Evolutionary conservation across 345 rosid species (phyloP).

Genomic region (Citrus glauca): DNA sequence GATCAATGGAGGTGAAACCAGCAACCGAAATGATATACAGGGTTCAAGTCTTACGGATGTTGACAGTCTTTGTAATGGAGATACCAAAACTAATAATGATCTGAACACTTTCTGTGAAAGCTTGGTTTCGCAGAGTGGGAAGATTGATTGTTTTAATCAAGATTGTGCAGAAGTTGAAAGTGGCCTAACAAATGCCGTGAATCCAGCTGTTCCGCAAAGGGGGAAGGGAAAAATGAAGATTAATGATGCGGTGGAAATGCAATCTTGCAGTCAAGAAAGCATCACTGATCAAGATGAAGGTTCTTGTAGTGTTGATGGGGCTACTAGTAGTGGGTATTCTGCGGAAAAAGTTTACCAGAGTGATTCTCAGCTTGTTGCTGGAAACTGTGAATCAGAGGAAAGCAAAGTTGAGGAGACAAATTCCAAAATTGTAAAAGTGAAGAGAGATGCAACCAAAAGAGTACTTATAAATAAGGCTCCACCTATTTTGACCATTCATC

Average conservation of each 20-base stretch:
- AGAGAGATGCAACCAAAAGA: slow-evolving; percentile 91
- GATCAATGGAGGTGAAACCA: slow-evolving; percentile 28
- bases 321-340: slow-evolving; percentile 16
- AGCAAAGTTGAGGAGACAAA: slow-evolving; percentile 42
- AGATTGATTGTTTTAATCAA: slow-evolving; percentile 18
- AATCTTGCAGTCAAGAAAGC: slow-evolving; percentile 31
- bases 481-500: slow-evolving; percentile 76
- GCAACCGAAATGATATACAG: slow-evolving; percentile 12
- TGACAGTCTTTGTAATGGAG: slow-evolving; percentile 28
- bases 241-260: slow-evolving; percentile 17
- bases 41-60: slow-evolving; percentile 21
- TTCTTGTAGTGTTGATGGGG: slow-evolving; percentile 31
- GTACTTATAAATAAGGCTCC: slow-evolving; percentile 77
- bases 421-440: slow-evolving; percentile 46
- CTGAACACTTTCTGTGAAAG: slow-evolving; percentile 14
- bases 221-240: slow-evolving; percentile 17
- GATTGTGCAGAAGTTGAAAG: slow-evolving; percentile 24
- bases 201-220: slow-evolving; percentile 12
- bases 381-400: slow-evolving; percentile 35
- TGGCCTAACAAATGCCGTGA: slow-evolving; percentile 16
- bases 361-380: slow-evolving; percentile 26
- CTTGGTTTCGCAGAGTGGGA: slow-evolving; percentile 21
- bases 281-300: slow-evolving; percentile 24
- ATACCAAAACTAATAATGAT: slow-evolving; percentile 15
- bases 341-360: slow-evolving; percentile 22